Evolutionary conservation across 148 eudicot species (phyloP).

Genomic region (Amaranthus cruentus): DNA sequence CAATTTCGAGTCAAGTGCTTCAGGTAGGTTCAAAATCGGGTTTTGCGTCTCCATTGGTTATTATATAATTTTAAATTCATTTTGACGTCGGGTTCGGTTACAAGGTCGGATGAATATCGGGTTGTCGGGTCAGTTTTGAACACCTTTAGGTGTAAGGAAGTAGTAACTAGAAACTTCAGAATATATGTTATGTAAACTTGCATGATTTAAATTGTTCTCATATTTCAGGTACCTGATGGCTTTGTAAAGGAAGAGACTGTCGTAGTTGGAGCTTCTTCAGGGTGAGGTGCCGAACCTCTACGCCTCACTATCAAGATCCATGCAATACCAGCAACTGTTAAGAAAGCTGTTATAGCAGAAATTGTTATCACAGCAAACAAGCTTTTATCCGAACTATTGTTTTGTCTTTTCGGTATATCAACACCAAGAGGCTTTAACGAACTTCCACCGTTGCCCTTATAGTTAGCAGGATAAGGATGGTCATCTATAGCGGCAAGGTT

Average conservation of each 20-base stretch:
- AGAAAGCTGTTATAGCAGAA: constrained; percentile 64
- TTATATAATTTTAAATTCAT: too few relatives aligned
- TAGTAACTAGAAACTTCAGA: not conserved
- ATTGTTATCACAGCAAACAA: constrained; percentile 44
- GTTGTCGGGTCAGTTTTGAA: too few relatives aligned
- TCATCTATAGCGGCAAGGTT: constrained; percentile 34
- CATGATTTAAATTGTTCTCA: too few relatives aligned
- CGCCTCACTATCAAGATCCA: constrained; percentile 53
- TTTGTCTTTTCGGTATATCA: constrained; percentile 46
- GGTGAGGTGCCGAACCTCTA: constrained; percentile 26
- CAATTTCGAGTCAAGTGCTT: too few relatives aligned
- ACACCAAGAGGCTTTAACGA: constrained; percentile 71
- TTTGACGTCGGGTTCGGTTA: too few relatives aligned
- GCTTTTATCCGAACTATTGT: constrained; percentile 33
- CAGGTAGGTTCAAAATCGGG: too few relatives aligned
- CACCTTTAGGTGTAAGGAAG: not conserved
- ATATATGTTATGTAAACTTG: not conserved
- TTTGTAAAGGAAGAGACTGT: constrained; percentile 40
- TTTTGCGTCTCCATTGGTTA: too few relatives aligned
- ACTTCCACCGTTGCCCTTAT: constrained; percentile 34
- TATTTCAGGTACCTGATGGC: constrained; percentile 50
- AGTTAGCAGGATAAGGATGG: constrained; percentile 43
- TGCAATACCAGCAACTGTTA: constrained; percentile 39
- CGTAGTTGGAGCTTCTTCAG: constrained; percentile 28
- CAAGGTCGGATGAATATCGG: too few relatives aligned